Base-by-base conservation (phyloP, 2,329 filamentous ascomycete species). In the Scedosporium boydii region DNA sequence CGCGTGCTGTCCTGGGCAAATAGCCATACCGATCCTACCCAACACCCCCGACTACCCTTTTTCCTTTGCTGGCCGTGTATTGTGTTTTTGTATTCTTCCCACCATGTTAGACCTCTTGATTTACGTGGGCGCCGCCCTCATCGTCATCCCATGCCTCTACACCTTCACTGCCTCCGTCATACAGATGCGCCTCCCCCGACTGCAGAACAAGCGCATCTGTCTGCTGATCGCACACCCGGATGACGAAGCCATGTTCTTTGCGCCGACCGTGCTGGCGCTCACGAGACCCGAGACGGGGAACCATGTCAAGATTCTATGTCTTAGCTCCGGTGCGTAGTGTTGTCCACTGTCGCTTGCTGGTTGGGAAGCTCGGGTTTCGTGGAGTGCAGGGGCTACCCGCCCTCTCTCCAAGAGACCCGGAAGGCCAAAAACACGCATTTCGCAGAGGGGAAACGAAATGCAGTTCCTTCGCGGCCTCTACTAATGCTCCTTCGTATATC, bases 171-270 rank as follows among this genome's bases (percentile, higher is more conserved):
- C 75, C 27, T 74, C 75, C 51, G 70, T 78, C n/a, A 73, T 79
- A 51, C 75, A 77, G 65, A 69, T 76, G 27, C 76, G 81, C 38
- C 84, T 90, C 68, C 89, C 91, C 3, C 82, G 78, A 55, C 78
- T 97, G 66, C 81, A 80, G 68, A 88, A 91, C 78, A 96, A 96
- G 81, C 87, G 90, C 70, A 91, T 99, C 71, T 89, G 90, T 72
- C 83, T 99, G 61, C 81, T 99, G 62, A 98, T 99, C 70, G 95
- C 95, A 23, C 95, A 99, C 77, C 95, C 95, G 0, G 95, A 99
- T 76, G 95, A 99, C 71, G 95, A 99, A 79, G 95, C 93, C 74
- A 99, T 99, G 95, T 99, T 99, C 81, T 99, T 99, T 76, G 87
- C 92, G 66, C 95, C 95, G 0, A 90, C 91, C 0, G 81, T 98